Evolutionary conservation across 2,329 filamentous ascomycete genomes (phyloP).

Genomic region (Ophiognomonia clavigignenti-juglandacearum): DNA sequence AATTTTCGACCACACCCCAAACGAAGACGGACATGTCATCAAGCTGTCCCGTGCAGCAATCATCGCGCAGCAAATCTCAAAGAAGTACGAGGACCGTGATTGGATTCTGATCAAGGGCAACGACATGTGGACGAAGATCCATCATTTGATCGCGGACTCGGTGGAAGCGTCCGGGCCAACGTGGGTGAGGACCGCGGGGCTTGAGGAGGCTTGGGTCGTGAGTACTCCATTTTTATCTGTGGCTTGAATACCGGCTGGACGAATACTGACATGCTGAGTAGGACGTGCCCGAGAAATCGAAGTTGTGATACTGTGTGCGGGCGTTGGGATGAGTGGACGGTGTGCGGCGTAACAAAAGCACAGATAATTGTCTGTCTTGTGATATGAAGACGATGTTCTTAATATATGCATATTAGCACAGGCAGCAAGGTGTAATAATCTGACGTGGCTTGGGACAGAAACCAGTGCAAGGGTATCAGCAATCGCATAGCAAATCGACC

Average conservation of each 20-base stretch:
- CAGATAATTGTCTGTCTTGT: not conserved
- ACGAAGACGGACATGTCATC: conserved; percentile 77
- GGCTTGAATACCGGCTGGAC: not conserved
- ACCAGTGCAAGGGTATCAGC: conserved; percentile 1
- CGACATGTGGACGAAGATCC: conserved; percentile 55
- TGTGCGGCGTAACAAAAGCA: too few relatives aligned
- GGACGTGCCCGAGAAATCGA: conserved; percentile 1
- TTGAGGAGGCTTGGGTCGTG: conserved; percentile 60
- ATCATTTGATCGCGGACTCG: conserved; percentile 58
- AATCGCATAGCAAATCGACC: conserved; percentile 9
- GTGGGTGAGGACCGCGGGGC: conserved; percentile 61
- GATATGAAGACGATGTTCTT: not conserved
- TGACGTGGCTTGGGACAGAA: not conserved
- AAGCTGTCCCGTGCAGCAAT: conserved; percentile 71
- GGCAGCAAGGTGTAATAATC: too few relatives aligned
- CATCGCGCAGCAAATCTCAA: conserved; percentile 52
- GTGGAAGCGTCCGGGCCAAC: conserved; percentile 45
- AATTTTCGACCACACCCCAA: conserved; percentile 34
- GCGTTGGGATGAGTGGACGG: not conserved
- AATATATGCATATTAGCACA: too few relatives aligned
- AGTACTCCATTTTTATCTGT: conserved; percentile 16
- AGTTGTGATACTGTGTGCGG: not conserved
- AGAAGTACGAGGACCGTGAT: conserved; percentile 37
- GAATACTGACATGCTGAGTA: not conserved
- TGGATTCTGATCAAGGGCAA: conserved; percentile 50